These are phyloP conservation scores for Debaryomyces udenii DNA, from an alignment of 1,139 yeast species.

Conservation along the genomic window DNA sequence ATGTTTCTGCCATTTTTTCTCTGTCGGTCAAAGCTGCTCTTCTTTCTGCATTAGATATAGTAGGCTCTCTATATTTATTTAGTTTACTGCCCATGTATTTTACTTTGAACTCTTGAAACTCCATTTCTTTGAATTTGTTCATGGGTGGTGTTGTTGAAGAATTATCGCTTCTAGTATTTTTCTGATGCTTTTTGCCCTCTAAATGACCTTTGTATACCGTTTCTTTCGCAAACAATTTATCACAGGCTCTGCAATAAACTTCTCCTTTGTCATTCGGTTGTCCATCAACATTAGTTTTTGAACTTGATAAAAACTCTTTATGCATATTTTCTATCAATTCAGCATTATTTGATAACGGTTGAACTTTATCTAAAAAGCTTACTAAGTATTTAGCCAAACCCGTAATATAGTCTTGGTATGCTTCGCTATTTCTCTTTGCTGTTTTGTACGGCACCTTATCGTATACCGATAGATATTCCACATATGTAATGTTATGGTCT, in stretches of 20 bases:
- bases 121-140: conserved; percentile 1
- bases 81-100: conserved; percentile 36
- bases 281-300: conserved; percentile 15
- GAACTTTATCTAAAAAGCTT: conserved; percentile 45
- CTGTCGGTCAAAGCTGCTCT: conserved; percentile 71
- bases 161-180: conserved; percentile 34
- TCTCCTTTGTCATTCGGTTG: conserved; percentile 34
- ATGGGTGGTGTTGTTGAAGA: conserved; percentile 10
- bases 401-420: conserved; percentile 48
- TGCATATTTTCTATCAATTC: conserved; percentile 34
- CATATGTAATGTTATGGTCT: conserved; percentile 40
- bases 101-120: conserved; percentile 37
- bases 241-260: conserved; percentile 66
- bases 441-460: conserved; percentile 39
- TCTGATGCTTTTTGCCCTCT: conserved; percentile 74
- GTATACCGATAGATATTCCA: conserved; percentile 53
- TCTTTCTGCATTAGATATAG: conserved; percentile 68
- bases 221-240: conserved; percentile 61
- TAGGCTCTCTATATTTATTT: conserved; percentile 41
- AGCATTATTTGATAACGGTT: conserved; percentile 53
- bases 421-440: conserved; percentile 26
- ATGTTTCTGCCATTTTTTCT: conserved; percentile 60
- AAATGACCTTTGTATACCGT: conserved; percentile 74
- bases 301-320: conserved; percentile 26
- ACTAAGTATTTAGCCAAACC: conserved; percentile 50